Percentiles rank a stretch among this genome's conserved stretches.
phyloP scores from a whole-genome alignment of 139 green algal genomes.

The Chlorella sp. region DNA sequence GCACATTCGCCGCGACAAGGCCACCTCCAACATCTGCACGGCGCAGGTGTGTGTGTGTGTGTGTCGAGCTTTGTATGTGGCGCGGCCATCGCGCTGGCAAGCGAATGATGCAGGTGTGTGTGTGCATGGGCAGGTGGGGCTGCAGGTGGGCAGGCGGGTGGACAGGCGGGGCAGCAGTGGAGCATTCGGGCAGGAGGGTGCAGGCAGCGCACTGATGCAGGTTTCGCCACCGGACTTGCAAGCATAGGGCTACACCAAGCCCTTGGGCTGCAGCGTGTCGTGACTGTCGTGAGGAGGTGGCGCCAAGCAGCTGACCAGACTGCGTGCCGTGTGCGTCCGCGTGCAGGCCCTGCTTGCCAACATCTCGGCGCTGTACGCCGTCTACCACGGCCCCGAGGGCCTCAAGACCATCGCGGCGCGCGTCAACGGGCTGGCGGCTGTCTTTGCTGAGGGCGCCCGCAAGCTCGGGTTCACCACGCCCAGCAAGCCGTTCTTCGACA shows the following conservation, averaged over 20 bases:
- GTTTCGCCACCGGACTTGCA: too few species aligned
- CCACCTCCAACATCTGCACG: too few species aligned
- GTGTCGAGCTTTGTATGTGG: not conserved
- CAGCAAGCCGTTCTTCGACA: slow-evolving; percentile 91
- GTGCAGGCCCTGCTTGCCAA: slow-evolving; percentile 93
- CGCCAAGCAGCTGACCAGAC: too few species aligned
- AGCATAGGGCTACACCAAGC: not conserved
- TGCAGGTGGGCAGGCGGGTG: too few species aligned
- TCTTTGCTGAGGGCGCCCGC: slow-evolving; percentile 78
- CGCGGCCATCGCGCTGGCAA: too few species aligned
- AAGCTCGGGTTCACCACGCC: slow-evolving; percentile 62
- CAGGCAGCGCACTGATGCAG: too few species aligned
- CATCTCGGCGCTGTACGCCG: slow-evolving; percentile 94
- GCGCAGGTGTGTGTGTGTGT: not conserved
- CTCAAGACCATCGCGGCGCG: slow-evolving; percentile 85
- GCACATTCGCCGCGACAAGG: not conserved
- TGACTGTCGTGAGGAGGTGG: too few species aligned
- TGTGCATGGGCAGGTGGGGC: too few species aligned
- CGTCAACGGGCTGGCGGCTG: slow-evolving; percentile 76
- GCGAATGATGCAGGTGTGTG: too few species aligned
- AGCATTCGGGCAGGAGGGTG: too few species aligned
- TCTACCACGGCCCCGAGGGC: slow-evolving; percentile 97
- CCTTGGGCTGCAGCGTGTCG: too few species aligned
- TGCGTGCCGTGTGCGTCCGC: not conserved
- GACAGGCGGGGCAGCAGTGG: too few species aligned